Percentiles rank a stretch among this genome's conserved stretches.
Conservation (phyloP, 768 basidiomycete species). For the Russula griseocarnosa region DNA sequence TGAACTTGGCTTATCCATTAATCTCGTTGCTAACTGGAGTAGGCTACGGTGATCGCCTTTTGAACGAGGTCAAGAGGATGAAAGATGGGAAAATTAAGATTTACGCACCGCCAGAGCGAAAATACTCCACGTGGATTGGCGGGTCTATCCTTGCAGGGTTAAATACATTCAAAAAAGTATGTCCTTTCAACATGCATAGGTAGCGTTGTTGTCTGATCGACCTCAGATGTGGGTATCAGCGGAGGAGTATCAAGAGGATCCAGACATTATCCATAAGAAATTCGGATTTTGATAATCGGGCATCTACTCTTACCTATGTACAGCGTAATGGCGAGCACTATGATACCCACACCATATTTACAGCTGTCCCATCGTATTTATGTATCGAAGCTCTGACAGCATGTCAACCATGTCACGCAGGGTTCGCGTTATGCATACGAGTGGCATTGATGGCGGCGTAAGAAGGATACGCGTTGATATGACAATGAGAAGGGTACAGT, state of each 20-base stretch:
- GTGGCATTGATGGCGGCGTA: slow-evolving; percentile 35
- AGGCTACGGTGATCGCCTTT: slow-evolving; percentile 94
- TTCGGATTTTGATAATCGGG: slow-evolving; percentile 60
- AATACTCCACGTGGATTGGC: slow-evolving; percentile 96
- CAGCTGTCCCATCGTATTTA: slow-evolving; percentile 21
- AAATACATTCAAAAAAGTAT: slow-evolving; percentile 95
- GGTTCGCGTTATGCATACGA: slow-evolving; percentile 30
- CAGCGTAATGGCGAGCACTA: slow-evolving; percentile 17
- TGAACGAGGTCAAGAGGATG: slow-evolving; percentile 92
- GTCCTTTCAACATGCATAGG: not conserved
- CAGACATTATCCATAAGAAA: slow-evolving; percentile 97
- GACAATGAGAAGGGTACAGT: slow-evolving; percentile 38
- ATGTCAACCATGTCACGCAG: slow-evolving; percentile 16
- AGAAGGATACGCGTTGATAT: slow-evolving; percentile 43
- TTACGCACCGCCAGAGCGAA: slow-evolving; percentile 98
- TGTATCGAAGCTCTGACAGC: slow-evolving; percentile 5
- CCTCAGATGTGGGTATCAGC: slow-evolving; percentile 98
- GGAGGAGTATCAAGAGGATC: slow-evolving; percentile 99
- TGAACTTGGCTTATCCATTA: slow-evolving; percentile 26
- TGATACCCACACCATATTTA: slow-evolving; percentile 26
- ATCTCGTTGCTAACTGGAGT: slow-evolving; percentile 29
- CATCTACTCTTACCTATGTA: slow-evolving; percentile 21
- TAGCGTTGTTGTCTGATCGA: slow-evolving; percentile 11
- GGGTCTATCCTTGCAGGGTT: slow-evolving; percentile 95
- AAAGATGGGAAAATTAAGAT: slow-evolving; percentile 99